These are phyloP conservation scores for Tuber melanosporum DNA, from an alignment of 495 filamentous ascomycete genomes.

Conservation along the genomic window DNA sequence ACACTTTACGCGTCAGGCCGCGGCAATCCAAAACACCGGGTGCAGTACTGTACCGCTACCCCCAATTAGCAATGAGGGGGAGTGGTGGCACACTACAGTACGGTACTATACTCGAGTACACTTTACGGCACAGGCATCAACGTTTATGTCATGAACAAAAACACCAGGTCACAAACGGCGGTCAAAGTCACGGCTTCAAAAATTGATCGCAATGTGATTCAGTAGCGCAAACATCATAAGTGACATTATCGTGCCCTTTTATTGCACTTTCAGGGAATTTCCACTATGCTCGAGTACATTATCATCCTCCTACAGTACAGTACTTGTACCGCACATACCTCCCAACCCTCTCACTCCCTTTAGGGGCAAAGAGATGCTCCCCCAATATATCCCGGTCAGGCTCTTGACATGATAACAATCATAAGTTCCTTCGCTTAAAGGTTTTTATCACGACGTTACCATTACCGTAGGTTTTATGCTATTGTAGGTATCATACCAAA, in stretches of 20 bases:
- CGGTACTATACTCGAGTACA: no score
- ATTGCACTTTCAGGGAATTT: background rate
- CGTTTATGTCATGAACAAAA: background rate
- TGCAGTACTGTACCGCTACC: background rate
- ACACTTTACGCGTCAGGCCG: constrained; percentile 14
- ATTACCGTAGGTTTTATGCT: background rate
- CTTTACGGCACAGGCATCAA: background rate
- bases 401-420: background rate
- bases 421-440: background rate
- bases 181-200: background rate
- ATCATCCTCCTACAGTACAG: no score
- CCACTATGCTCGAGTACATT: background rate
- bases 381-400: background rate
- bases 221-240: background rate
- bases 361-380: no score
- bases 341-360: background rate
- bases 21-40: background rate
- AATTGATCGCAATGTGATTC: background rate
- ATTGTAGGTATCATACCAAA: background rate
- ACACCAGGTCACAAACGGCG: background rate
- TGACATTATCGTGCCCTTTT: background rate
- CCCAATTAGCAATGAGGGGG: background rate
- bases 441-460: background rate
- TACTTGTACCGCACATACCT: background rate
- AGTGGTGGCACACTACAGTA: background rate